A percentile compares a stretch with the other conserved stretches of the same genome.
Conservation (phyloP, 2,329 filamentous ascomycete species). For the Diaporthe nobilis region DNA sequence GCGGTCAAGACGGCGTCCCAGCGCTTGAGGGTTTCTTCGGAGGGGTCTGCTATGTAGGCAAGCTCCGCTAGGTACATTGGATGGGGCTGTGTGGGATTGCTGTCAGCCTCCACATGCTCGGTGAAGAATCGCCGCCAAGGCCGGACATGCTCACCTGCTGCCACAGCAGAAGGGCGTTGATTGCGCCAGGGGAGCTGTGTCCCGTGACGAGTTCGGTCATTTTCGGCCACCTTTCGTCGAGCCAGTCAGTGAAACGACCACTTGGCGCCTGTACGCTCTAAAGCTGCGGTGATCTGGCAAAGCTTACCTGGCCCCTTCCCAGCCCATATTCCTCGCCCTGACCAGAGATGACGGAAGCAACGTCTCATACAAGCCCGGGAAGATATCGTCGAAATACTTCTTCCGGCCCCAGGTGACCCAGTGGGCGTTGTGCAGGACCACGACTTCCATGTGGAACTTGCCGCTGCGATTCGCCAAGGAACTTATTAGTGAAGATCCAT, state of each 20-base stretch:
- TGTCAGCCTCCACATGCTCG: background rate
- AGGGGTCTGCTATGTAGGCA: slow-evolving; percentile 49
- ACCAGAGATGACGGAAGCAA: background rate
- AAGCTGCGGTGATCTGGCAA: background rate
- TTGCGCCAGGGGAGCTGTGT: slow-evolving; percentile 62
- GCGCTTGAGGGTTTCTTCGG: slow-evolving; percentile 45
- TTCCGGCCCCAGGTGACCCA: slow-evolving; percentile 54
- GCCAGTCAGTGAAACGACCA: background rate
- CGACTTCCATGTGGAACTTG: slow-evolving; percentile 58
- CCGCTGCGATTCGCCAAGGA: slow-evolving; percentile 36
- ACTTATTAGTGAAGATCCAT: background rate
- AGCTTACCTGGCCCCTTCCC: slow-evolving; percentile 20
- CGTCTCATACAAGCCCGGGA: slow-evolving; percentile 52
- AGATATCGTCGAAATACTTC: slow-evolving; percentile 50
- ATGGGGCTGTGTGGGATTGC: slow-evolving; percentile 56
- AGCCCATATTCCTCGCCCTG: slow-evolving; percentile 12
- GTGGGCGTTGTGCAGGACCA: slow-evolving; percentile 54
- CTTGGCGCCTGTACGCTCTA: no score
- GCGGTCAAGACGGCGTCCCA: slow-evolving; percentile 49
- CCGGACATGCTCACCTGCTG: slow-evolving; percentile 48
- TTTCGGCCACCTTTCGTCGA: slow-evolving; percentile 5
- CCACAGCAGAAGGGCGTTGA: slow-evolving; percentile 66
- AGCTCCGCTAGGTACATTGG: slow-evolving; percentile 62
- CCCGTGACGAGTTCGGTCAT: slow-evolving; percentile 62
- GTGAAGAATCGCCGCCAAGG: background rate